phyloP scores from a whole-genome alignment of 768 basidiomycete genomes.

The Rhodotorula taiwanensis region DNA sequence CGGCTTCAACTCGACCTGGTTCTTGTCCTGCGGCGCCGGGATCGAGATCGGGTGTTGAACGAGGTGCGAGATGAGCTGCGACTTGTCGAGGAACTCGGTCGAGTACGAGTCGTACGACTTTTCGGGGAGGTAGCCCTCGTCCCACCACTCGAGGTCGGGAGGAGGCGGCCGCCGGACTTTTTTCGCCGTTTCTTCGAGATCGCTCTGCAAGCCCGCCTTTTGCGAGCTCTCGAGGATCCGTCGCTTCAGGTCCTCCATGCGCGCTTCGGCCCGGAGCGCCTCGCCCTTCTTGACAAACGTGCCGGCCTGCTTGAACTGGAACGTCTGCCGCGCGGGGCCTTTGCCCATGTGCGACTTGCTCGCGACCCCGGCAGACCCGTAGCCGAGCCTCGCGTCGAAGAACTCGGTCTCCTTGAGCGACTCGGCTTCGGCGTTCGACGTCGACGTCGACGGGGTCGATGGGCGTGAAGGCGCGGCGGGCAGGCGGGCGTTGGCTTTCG shows the following conservation, averaged over 20 bases:
- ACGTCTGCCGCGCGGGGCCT: slow-evolving; percentile 51
- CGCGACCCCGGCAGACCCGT: slow-evolving; percentile 58
- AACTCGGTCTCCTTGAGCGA: slow-evolving; percentile 38
- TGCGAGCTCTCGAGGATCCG: slow-evolving; percentile 85
- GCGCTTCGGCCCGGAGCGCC: slow-evolving; percentile 52
- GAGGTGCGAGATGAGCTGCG: slow-evolving; percentile 70
- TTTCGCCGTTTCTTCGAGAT: slow-evolving; percentile 72
- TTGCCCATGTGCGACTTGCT: slow-evolving; percentile 60
- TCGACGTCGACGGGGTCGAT: slow-evolving; percentile 44
- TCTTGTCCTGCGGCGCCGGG: slow-evolving; percentile 80
- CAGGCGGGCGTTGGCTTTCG: slow-evolving; percentile 74
- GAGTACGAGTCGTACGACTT: slow-evolving; percentile 57
- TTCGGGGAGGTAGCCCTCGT: slow-evolving; percentile 70
- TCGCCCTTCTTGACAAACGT: slow-evolving; percentile 57
- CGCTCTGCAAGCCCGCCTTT: slow-evolving; percentile 90
- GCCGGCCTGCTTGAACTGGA: slow-evolving; percentile 87
- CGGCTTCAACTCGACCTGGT: slow-evolving; percentile 67
- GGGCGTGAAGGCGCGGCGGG: slow-evolving; percentile 55
- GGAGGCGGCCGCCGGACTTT: slow-evolving; percentile 78
- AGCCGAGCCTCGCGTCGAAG: slow-evolving; percentile 39
- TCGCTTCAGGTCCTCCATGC: slow-evolving; percentile 84
- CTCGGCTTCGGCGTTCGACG: slow-evolving; percentile 32
- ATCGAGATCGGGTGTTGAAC: slow-evolving; percentile 97
- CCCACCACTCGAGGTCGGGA: slow-evolving; percentile 96
- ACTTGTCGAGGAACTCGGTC: slow-evolving; percentile 44